phyloP scores from a whole-genome alignment of 2,329 filamentous ascomycete genomes.

The Ophiognomonia clavigignenti-juglandacearum region DNA sequence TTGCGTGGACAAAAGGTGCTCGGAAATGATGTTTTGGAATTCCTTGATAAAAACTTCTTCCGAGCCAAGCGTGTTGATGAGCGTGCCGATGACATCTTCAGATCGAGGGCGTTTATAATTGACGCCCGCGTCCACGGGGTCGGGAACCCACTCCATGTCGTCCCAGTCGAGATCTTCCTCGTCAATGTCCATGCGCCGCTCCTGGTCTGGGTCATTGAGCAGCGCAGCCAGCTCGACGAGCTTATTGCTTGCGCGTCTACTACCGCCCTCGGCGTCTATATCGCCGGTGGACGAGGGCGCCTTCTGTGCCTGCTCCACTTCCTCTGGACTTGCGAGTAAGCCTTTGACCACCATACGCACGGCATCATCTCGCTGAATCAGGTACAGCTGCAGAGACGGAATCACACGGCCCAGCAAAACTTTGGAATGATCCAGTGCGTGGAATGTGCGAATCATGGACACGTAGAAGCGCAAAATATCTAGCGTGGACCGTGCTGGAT shows the following conservation, averaged over 20 bases:
- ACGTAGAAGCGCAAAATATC: slow-evolving; percentile 76
- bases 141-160: slow-evolving; percentile 89
- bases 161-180: slow-evolving; percentile 79
- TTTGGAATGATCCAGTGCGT: slow-evolving; percentile 70
- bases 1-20: slow-evolving; percentile 66
- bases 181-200: slow-evolving; percentile 46
- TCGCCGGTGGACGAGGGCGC: background rate
- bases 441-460: slow-evolving; percentile 72
- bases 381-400: slow-evolving; percentile 66
- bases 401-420: slow-evolving; percentile 73
- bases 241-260: slow-evolving; percentile 29
- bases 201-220: slow-evolving; percentile 56
- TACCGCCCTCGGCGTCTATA: background rate
- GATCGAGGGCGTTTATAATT: slow-evolving; percentile 87
- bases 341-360: slow-evolving; percentile 73
- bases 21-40: slow-evolving; percentile 82
- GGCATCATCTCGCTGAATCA: slow-evolving; percentile 70
- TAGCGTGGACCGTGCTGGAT: slow-evolving; percentile 70
- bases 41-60: slow-evolving; percentile 93
- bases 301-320: slow-evolving; percentile 31
- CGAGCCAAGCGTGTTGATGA: slow-evolving; percentile 82
- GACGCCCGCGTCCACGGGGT: slow-evolving; percentile 86
- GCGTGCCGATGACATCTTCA: slow-evolving; percentile 83
- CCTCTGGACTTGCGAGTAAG: slow-evolving; percentile 58
- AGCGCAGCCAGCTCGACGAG: slow-evolving; percentile 64